Evolutionary conservation across 1,139 yeast genomes (phyloP).

Genomic region (Yamadazyma membranifaciens): DNA sequence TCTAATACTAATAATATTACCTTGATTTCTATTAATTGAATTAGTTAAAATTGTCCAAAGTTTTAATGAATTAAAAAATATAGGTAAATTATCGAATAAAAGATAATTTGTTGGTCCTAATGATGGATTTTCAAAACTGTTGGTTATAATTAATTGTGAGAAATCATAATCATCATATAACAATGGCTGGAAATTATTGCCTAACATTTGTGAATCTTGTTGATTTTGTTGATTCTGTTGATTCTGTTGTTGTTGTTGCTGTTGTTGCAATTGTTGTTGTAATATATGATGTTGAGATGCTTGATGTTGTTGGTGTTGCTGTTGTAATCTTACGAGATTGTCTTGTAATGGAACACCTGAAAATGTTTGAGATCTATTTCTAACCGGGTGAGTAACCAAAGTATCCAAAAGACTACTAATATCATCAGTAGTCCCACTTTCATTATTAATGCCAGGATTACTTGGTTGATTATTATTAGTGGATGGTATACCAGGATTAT

Average conservation of each 20-base stretch:
- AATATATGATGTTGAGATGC: conserved; percentile 4
- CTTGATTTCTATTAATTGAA: conserved; percentile 24
- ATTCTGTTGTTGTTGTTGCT: conserved; percentile 13
- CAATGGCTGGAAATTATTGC: conserved; percentile 24
- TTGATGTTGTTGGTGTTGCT: conserved; percentile 12
- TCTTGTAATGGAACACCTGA: conserved; percentile 34
- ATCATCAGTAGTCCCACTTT: conserved; percentile 18
- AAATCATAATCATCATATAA: conserved; percentile 59
- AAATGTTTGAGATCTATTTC: conserved; percentile 44
- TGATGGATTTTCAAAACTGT: conserved; percentile 65
- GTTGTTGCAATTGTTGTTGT: conserved; percentile 10
- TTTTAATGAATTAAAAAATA: conserved; percentile 34
- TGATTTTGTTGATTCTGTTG: conserved; percentile 8
- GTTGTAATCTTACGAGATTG: conserved; percentile 11
- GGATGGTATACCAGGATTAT: too few species aligned
- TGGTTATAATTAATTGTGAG: conserved; percentile 40
- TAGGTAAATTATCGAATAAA: conserved; percentile 75
- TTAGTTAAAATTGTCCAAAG: conserved; percentile 34
- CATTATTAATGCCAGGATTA: neutral
- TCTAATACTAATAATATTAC: conserved; percentile 46
- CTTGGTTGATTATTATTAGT: conserved; percentile 8
- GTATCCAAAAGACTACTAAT: conserved; percentile 33
- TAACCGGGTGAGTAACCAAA: conserved; percentile 21
- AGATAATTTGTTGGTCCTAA: conserved; percentile 77
- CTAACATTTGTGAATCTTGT: neutral